Conservation (phyloP, 176 grass and related monocot genomes). For the Oryza glaberrima region DNA sequence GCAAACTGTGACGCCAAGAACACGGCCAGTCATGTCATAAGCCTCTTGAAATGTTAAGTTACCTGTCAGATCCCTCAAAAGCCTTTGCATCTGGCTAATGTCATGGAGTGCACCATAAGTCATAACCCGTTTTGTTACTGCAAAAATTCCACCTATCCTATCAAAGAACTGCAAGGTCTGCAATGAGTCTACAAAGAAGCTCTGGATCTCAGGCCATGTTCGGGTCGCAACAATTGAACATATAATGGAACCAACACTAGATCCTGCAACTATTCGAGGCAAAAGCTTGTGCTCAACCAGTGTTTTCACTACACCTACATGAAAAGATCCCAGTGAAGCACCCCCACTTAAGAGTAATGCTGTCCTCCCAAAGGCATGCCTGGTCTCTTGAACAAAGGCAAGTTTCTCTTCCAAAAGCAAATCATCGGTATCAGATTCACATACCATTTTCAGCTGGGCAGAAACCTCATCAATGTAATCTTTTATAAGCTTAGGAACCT, state of each 20-base stretch:
- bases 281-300: constrained; percentile 89
- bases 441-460: constrained; percentile 86
- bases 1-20: constrained; percentile 94
- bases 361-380: constrained; percentile 95
- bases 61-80: constrained; percentile 89
- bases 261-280: constrained; percentile 92
- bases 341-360: constrained; percentile 90
- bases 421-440: constrained; percentile 82
- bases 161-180: constrained; percentile 89
- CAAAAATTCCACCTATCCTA: constrained; percentile 83
- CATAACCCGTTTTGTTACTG: constrained; percentile 73
- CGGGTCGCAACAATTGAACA: constrained; percentile 83
- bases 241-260: constrained; percentile 94
- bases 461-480: constrained; percentile 97
- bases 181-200: constrained; percentile 83
- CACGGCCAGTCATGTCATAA: constrained; percentile 89
- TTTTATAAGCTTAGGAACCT: constrained; percentile 94
- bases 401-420: constrained; percentile 90
- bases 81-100: constrained; percentile 85
- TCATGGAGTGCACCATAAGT: constrained; percentile 92
- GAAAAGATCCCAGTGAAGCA: constrained; percentile 91
- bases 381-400: constrained; percentile 95
- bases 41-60: constrained; percentile 99
- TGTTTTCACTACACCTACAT: constrained; percentile 94
- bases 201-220: constrained; percentile 90